Percentiles rank a stretch among this genome's conserved stretches.
Evolutionary conservation across 371 early-diverging fungal species (phyloP).

Genomic region (Mortierella sp.): DNA sequence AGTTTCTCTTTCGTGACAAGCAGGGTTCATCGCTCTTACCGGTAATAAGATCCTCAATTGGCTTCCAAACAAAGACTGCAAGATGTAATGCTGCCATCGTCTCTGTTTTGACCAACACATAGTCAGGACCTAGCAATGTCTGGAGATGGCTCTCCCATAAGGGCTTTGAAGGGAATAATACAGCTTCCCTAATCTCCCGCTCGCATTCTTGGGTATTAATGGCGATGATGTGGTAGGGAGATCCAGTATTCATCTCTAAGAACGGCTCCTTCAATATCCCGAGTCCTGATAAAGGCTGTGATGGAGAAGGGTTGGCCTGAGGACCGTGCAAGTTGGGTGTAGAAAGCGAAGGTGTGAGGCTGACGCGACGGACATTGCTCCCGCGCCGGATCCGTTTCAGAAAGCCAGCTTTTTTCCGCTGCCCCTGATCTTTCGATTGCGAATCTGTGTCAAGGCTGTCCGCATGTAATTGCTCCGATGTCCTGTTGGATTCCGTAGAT

Average conservation of each 20-base stretch:
- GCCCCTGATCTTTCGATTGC: not conserved
- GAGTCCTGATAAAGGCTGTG: constrained; percentile 2
- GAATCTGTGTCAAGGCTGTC: too few relatives aligned
- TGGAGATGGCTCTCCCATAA: constrained; percentile 69
- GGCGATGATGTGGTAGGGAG: constrained; percentile 72
- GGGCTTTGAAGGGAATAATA: constrained; percentile 70
- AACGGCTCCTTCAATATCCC: constrained; percentile 48
- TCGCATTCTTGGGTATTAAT: constrained; percentile 85
- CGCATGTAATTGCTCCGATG: too few relatives aligned
- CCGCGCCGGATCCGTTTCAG: constrained; percentile 12
- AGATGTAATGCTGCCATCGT: constrained; percentile 77
- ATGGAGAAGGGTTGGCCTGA: not conserved
- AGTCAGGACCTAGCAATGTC: constrained; percentile 59
- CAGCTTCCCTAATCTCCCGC: constrained; percentile 66
- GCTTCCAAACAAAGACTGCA: constrained; percentile 73
- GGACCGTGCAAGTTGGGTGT: not conserved
- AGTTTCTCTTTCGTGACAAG: too few relatives aligned
- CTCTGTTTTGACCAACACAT: constrained; percentile 66
- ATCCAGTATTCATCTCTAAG: constrained; percentile 39
- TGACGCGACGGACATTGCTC: not conserved
- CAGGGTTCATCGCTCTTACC: too few relatives aligned
- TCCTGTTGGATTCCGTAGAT: not conserved
- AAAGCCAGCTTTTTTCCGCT: not conserved
- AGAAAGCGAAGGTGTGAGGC: not conserved
- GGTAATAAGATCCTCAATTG: constrained; percentile 61